Conservation (phyloP, 1,139 yeast genomes). For the Spathaspora sp. region DNA sequence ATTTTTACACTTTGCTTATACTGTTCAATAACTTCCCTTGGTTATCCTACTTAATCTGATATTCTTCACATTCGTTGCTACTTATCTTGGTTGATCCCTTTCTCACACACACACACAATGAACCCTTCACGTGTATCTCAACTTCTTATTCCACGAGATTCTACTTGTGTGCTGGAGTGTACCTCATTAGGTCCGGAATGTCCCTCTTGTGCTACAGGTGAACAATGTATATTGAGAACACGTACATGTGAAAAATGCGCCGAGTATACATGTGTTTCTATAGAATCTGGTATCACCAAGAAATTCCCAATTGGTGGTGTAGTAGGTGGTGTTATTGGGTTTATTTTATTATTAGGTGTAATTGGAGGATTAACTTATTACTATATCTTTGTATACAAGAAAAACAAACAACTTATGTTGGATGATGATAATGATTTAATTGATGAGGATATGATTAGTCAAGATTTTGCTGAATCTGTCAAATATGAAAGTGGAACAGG, state of each 20-base stretch:
- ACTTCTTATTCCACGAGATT: too few relatives aligned
- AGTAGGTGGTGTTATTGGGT: constrained; percentile 66
- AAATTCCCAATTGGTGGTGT: constrained; percentile 50
- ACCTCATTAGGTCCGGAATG: constrained; percentile 58
- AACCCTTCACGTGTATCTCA: too few relatives aligned
- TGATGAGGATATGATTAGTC: constrained; percentile 19
- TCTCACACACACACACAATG: too few relatives aligned
- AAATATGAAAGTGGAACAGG: neutral
- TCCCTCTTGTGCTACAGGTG: constrained; percentile 41
- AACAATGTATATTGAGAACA: constrained; percentile 51
- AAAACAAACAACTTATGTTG: constrained; percentile 23
- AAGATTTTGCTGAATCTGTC: constrained; percentile 15
- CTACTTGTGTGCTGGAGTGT: too few relatives aligned
- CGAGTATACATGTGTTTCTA: constrained; percentile 46
- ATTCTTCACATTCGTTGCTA: neutral
- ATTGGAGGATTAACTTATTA: constrained; percentile 30
- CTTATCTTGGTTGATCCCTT: neutral
- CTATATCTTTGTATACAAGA: constrained; percentile 32
- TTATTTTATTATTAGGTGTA: constrained; percentile 37
- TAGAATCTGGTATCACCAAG: constrained; percentile 12
- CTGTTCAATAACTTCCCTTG: too few relatives aligned
- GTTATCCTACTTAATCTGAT: neutral
- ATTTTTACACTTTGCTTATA: too few relatives aligned
- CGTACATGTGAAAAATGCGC: constrained; percentile 63
- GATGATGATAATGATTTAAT: constrained; percentile 26